These are phyloP conservation scores for Hypoxylon sp. DNA, from an alignment of 2,329 filamentous ascomycete species.

Conservation along the genomic window DNA sequence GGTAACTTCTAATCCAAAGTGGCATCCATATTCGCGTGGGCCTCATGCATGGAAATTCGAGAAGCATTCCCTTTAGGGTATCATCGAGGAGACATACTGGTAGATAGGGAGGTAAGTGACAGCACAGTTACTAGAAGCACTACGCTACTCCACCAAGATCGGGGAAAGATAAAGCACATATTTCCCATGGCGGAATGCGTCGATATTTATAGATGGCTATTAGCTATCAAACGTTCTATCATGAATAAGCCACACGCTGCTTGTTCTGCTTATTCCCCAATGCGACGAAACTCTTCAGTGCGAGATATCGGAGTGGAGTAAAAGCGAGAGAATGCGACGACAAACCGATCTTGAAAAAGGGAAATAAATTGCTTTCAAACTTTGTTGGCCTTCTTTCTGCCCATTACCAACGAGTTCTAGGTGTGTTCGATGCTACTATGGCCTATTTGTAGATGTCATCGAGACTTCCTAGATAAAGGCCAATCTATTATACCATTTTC, in stretches of 20 bases:
- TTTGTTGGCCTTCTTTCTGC: neutral
- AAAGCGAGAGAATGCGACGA: neutral
- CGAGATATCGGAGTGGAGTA: neutral
- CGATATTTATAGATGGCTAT: slow-evolving; percentile 16
- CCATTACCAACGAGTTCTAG: neutral
- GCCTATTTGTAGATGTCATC: too few relatives aligned
- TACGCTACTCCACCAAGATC: slow-evolving; percentile 11
- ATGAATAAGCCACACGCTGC: slow-evolving; percentile 15
- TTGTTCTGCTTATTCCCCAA: slow-evolving; percentile 6
- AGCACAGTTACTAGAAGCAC: slow-evolving; percentile 9
- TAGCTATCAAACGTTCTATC: neutral
- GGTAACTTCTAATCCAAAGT: slow-evolving; percentile 15
- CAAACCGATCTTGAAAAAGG: neutral
- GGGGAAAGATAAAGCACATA: slow-evolving; percentile 22
- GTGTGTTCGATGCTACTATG: neutral
- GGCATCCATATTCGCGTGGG: slow-evolving; percentile 27
- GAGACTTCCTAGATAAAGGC: neutral
- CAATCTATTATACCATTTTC: neutral
- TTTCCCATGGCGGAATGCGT: slow-evolving; percentile 18
- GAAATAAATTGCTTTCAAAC: neutral
- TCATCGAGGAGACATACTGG: slow-evolving; percentile 9
- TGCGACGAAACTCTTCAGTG: slow-evolving; percentile 8
- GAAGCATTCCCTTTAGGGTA: slow-evolving; percentile 35
- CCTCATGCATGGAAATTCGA: slow-evolving; percentile 43
- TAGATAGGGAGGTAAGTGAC: slow-evolving; percentile 6